Evolutionary conservation across 257 asterid species (phyloP), one percentile per base, ranked within the genome.

Genomic region (Linderniella brevidens): DNA sequence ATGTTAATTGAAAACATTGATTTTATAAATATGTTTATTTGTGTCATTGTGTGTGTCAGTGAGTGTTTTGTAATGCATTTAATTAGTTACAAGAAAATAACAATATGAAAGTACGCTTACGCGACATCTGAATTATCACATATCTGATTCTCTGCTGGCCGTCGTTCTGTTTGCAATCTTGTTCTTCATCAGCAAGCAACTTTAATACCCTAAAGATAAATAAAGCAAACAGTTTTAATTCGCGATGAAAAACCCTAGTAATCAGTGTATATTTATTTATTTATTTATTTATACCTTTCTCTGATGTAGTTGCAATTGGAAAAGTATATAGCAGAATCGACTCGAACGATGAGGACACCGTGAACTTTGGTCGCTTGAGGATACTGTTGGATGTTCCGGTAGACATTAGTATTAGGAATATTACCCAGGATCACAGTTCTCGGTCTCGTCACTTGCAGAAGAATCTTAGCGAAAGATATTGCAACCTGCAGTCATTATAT

Each of bases 281-380:
- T n/a, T n/a, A n/a, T n/a, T n/a, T n/a, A n/a, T n/a, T n/a, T n/a
- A n/a, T 64, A 67, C 83, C 83, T 80, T 59, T 80, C 83, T 36
- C 61, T 66, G 11, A 65, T 50, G 53, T 73, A 76, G 58, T 80
- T 80, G 19, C 83, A 76, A 62, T 80, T 74, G 16, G 92, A 76
- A 41, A 80, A 80, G 72, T 77, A 80, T 42, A 77, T 77, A 13
- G 92, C 83, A n/a, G 86, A 76, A 53, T 80, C 83, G 19, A 80
- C 73, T 52, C 87, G 60, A 40, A 77, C 67, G 9, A 80, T 74
- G 4, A 80, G 59, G 16, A 77, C 69, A n/a, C 87, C 76, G 0
- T 76, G 78, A 48, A 80, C 78, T 50, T 59, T 68, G 13, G 49
- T 57, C 16, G 80, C 83, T 58, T 73, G 80, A 0, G 83, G 83